Percentiles rank a stretch among this genome's conserved stretches.
Conservation (phyloP, 345 rosid genomes). For the Salix caprea region DNA sequence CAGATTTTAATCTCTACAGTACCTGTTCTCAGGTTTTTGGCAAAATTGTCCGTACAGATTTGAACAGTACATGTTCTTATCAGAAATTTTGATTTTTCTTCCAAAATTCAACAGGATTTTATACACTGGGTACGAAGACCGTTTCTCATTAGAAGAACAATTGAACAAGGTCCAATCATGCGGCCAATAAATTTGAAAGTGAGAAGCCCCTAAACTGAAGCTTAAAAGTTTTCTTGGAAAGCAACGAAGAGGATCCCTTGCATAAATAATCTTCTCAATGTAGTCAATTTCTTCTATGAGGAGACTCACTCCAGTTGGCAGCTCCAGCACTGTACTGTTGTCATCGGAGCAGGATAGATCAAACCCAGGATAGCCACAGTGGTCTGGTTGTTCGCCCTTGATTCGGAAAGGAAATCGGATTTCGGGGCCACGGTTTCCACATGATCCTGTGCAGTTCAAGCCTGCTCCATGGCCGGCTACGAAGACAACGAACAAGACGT, state of each 20-base stretch:
- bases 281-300: constrained; percentile 12
- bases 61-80: no score
- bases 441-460: neutral
- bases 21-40: no score
- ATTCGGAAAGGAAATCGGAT: constrained; percentile 16
- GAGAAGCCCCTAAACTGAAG: constrained; percentile 12
- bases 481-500: neutral
- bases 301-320: constrained; percentile 12
- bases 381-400: neutral
- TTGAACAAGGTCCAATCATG: no score
- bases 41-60: no score
- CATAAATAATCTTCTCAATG: neutral
- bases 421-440: neutral
- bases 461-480: neutral
- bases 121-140: no score
- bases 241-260: neutral
- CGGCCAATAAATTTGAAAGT: neutral
- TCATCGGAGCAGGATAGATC: constrained; percentile 10
- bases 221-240: neutral
- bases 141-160: no score
- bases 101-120: no score
- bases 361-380: constrained; percentile 16
- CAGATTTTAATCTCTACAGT: no score
- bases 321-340: constrained; percentile 16
- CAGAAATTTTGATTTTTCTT: no score